Evolutionary conservation across 768 basidiomycete species (phyloP), one percentile per base, ranked within the genome.

Genomic region (Lactarius akahatsu): DNA sequence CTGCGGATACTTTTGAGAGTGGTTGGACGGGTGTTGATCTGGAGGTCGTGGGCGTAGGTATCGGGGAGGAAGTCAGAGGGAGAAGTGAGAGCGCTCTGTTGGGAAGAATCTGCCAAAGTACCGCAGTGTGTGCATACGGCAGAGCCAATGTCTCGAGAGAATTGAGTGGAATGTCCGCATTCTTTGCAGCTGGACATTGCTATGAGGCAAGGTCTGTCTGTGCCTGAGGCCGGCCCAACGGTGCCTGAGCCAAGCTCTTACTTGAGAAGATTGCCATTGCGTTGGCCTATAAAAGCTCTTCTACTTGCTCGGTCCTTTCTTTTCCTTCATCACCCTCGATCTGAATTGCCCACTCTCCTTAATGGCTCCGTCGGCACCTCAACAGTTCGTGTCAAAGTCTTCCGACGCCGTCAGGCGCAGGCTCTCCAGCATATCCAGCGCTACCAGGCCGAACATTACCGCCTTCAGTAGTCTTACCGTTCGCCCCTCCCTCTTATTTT

Each of bases 51-150:
- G 69, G 71, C 71, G 11, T 78, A 79, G 62, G 74, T 72, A 62
- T 79, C 76, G 36, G n/a, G 28, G 13, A 72, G 62, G 55, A 77
- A 71, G 67, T 81, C 79, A 26, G 72, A 69, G 68, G 83, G 79
- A 28, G 82, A 78, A 9, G 84, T 79, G 58, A 93, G 83, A 47
- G 89, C 76, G 32, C 80, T 80, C 78, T 87, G 88, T 55, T 66
- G 65, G 16, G 81, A 78, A 0, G 89, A 80, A 71, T 91, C 86
- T 11, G 77, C 79, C 23, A 93, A 83, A n/a, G 86, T 86, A 18
- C 88, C 91, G 70, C 91, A 92, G n/a, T 68, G 60, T 15, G 83
- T 83, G 76, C 91, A 93, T 66, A 92, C 85, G 56, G 80, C 63
- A 7, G 69, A 70, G 63, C 67, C 67, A 23, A 69, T 43, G 47